Base-by-base conservation (phyloP, 208 protist species). In the Trypanosoma melophagium region DNA sequence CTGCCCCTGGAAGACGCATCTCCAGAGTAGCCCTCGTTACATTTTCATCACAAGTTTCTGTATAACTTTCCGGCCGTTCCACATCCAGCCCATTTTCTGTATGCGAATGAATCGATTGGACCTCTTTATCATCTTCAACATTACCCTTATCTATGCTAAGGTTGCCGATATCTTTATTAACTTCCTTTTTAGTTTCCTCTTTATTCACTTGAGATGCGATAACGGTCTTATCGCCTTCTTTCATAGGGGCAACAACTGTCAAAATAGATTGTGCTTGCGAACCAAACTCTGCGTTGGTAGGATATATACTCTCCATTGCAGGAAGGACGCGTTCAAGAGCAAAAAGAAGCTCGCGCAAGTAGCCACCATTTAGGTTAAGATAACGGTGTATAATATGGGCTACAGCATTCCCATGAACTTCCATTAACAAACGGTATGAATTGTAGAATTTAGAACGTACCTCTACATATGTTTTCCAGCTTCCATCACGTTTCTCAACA, bases 331-430 rank as follows among this genome's bases (percentile, higher is more conserved):
- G 71, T 41, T 73, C 76, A 60, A 89, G 64, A 24, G 76, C 79
- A 25, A 19, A 60, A 21, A 80, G 53, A 13, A 89, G 55, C 69
- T 85, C 76, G 45, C 75, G 69, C 60, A 89, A 69, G 64, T 89
- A 89, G 66, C 85, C 79, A 66, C 80, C 50, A 56, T 89, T 85
- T 25, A 89, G 62, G 2, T 69, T 47, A 31, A 89, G 73, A 71
- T 85, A 89, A 66, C 79, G 83, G 66, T 89, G 76, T n/a, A 89
- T 83, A 22, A 85, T 73, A 60, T 84, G 76, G 14, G 83, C 79
- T 13, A 79, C 79, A 16, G 83, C 79, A 77, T 89, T 79, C 59
- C 84, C 83, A 58, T 89, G 84, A 44, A 89, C 80, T 62, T 89
- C 79, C 83, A 85, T 89, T 61, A 89, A 70, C 62, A 85, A n/a